Evolutionary conservation across 495 filamentous ascomycete genomes (phyloP), one percentile per base, ranked within the genome.

Genomic region (Xylaria curta): DNA sequence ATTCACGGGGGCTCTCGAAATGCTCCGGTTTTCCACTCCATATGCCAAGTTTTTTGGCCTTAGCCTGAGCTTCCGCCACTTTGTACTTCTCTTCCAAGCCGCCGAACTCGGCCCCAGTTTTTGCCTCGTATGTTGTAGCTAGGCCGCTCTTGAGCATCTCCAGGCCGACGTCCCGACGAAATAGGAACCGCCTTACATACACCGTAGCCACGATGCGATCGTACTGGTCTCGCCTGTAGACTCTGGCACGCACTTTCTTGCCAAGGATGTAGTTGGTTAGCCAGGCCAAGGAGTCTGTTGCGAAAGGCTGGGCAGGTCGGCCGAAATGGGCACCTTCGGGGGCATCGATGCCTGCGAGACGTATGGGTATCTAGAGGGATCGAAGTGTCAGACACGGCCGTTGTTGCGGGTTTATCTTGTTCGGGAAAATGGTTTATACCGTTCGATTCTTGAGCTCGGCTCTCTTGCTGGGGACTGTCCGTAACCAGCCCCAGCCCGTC

Each of bases 261-360:
- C 89, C 84, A 17, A 89, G 81, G n/a, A 98, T 85, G 76, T 94
- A 94, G 15, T 80, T 80, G 19, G 87, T 88, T 46, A 99, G 86
- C 90, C 92, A 98, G 36, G 85, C 78, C 33, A 94, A 84, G 24
- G 97, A 94, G 76, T 98, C 94, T 26, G 87, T 85, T 3, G 92
- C 87, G 77, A 87, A 92, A 4, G 95, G 96, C 79, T 99, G 96
- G 36, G 91, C 93, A 1, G 93, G 91, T 24, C 89, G 88, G 42
- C 96, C 96, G 79, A 97, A 99, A 80, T 99, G 97, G 4, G 94
- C 92, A 49, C 91, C 82, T 82, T 99, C 96, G 1, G 96, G 96
- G 21, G 96, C 97, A 78, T 99, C 96, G 58, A 98, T 80, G 46
- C 96, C 96, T 9, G 96, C 97, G 49, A 99, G 81, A 47, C 96